Evolutionary conservation across 202 grass and related monocot genomes (phyloP).

Genomic region (Saccharum hybrid): DNA sequence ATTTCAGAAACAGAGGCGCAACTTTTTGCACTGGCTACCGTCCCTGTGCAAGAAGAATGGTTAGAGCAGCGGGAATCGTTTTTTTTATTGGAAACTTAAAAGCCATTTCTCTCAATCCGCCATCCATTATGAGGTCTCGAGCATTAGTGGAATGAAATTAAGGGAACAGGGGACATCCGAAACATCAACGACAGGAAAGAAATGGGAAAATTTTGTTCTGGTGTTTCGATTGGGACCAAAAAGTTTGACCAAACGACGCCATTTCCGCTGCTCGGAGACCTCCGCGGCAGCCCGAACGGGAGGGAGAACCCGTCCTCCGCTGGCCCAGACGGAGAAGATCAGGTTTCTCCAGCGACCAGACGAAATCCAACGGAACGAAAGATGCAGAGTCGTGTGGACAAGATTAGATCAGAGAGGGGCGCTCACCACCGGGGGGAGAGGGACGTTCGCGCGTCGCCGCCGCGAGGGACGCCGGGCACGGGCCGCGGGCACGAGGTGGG

Average conservation of each 20-base stretch:
- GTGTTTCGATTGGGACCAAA: conserved; percentile 26
- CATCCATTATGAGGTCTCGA: neutral
- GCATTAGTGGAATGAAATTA: conserved; percentile 33
- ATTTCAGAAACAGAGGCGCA: conserved; percentile 19
- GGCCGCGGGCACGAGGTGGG: conserved; percentile 1
- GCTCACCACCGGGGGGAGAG: conserved; percentile 37
- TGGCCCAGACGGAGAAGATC: neutral
- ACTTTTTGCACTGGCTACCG: conserved; percentile 31
- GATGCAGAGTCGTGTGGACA: neutral
- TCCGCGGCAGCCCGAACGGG: neutral
- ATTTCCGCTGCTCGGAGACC: conserved; percentile 26
- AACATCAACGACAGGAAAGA: conserved; percentile 9
- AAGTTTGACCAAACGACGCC: neutral
- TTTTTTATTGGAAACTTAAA: neutral
- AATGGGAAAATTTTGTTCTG: neutral
- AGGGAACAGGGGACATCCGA: neutral
- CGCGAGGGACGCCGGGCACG: conserved; percentile 5
- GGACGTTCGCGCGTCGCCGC: conserved; percentile 11
- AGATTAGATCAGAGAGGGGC: conserved; percentile 38
- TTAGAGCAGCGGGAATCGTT: neutral
- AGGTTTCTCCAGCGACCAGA: neutral
- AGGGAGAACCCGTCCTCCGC: neutral
- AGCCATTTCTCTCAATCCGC: conserved; percentile 5
- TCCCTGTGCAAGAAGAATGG: conserved; percentile 20
- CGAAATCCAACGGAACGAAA: conserved; percentile 7